These are phyloP conservation scores for Diplodia seriata DNA, from an alignment of 2,329 filamentous ascomycete species.

Conservation along the genomic window DNA sequence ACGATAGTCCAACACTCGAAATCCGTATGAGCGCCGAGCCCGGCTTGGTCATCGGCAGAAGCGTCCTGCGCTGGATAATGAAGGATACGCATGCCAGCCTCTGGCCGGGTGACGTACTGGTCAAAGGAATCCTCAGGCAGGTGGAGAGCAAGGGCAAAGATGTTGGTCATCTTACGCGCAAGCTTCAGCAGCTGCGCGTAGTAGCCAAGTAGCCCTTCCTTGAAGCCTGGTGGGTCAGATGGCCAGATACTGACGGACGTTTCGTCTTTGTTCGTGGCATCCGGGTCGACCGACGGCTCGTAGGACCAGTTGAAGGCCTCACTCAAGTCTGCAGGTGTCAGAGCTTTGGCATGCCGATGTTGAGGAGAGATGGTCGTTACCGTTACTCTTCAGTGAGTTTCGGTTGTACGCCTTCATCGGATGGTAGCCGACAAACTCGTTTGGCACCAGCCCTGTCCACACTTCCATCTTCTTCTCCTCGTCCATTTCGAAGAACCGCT, in stretches of 20 bases:
- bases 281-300: conserved; percentile 36
- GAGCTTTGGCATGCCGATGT: neutral
- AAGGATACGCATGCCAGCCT: conserved; percentile 51
- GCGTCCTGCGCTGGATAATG: conserved; percentile 50
- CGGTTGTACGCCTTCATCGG: conserved; percentile 53
- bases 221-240: conserved; percentile 46
- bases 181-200: conserved; percentile 48
- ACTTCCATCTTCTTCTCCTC: conserved; percentile 57
- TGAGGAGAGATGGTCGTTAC: conserved; percentile 43
- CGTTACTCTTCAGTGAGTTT: conserved; percentile 59
- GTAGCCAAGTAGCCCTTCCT: conserved; percentile 47
- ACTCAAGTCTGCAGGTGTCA: conserved; percentile 38
- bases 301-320: conserved; percentile 41
- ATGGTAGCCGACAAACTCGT: conserved; percentile 48
- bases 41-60: conserved; percentile 43
- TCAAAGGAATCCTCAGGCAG: conserved; percentile 51
- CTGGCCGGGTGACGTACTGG: conserved; percentile 48
- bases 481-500: conserved; percentile 53
- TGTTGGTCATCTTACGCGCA: conserved; percentile 46
- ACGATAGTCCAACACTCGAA: conserved; percentile 55
- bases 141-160: conserved; percentile 51
- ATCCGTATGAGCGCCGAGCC: conserved; percentile 53
- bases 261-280: conserved; percentile 34
- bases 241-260: conserved; percentile 42
- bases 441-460: conserved; percentile 49